Conservation (phyloP, 768 basidiomycete genomes). For the Peribolospora kevripleyi region DNA sequence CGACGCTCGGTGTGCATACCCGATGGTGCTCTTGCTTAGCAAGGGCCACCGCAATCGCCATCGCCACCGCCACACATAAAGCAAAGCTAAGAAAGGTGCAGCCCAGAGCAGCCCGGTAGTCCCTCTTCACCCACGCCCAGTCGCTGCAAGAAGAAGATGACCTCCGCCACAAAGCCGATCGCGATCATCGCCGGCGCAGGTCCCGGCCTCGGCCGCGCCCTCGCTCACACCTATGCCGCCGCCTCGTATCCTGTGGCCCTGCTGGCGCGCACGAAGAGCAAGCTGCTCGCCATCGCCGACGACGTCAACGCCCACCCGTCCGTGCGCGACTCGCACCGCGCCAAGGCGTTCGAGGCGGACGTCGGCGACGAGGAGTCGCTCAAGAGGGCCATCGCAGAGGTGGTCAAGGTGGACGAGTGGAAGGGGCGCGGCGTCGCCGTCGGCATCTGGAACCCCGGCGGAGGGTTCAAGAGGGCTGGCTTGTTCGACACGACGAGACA, state of each 20-base stretch:
- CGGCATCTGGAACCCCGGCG: slow-evolving; percentile 1
- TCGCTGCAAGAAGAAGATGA: background rate
- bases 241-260: slow-evolving; percentile 10
- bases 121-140: too few relatives aligned
- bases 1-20: too few relatives aligned
- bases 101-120: too few relatives aligned
- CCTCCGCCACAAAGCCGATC: background rate
- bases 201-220: slow-evolving; percentile 6
- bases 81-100: too few relatives aligned
- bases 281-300: slow-evolving; percentile 1
- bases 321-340: background rate
- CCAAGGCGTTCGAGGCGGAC: background rate
- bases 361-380: background rate
- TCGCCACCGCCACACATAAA: too few relatives aligned
- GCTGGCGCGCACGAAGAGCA: slow-evolving; percentile 9
- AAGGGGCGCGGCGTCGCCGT: background rate
- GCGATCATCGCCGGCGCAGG: slow-evolving; percentile 8
- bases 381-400: background rate
- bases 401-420: background rate
- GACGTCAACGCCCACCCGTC: background rate
- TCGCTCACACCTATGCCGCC: slow-evolving; percentile 6
- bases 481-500: background rate
- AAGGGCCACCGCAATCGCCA: too few relatives aligned
- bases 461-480: background rate
- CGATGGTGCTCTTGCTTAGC: too few relatives aligned